phyloP scores from a whole-genome alignment of 129 eudicot species.

The Centaurea solstitialis region DNA sequence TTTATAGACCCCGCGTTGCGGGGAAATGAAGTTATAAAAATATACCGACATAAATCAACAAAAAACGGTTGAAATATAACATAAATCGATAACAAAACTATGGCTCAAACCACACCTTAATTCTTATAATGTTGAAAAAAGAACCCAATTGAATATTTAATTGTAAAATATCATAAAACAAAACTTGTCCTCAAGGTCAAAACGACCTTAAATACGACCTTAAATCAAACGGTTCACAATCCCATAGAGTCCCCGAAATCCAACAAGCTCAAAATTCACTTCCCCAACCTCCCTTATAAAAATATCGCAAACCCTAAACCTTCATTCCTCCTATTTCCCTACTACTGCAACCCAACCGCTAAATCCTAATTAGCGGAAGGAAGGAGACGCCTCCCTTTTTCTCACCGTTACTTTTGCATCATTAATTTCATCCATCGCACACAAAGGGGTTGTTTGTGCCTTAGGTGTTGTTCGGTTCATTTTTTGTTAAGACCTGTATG shows the following conservation, averaged over 20 bases:
- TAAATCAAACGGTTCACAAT: conserved; percentile 32
- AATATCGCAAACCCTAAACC: conserved; percentile 42
- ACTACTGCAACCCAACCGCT: conserved; percentile 37
- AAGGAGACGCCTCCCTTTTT: conserved; percentile 4
- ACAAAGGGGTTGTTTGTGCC: too few species aligned
- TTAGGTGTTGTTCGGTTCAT: too few species aligned
- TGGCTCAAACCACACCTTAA: too few species aligned
- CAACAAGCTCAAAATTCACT: conserved; percentile 39
- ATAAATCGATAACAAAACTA: too few species aligned
- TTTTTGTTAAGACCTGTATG: too few species aligned
- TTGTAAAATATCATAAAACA: not conserved
- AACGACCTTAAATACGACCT: too few species aligned
- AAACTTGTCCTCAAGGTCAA: not conserved
- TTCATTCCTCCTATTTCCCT: conserved; percentile 36
- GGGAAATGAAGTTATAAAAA: too few species aligned
- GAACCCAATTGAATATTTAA: not conserved
- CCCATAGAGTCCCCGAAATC: conserved; percentile 26
- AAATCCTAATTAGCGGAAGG: conserved; percentile 35
- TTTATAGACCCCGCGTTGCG: too few species aligned
- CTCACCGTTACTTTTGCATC: not conserved
- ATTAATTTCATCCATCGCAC: not conserved
- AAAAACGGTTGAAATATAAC: too few species aligned
- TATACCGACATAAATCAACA: too few species aligned
- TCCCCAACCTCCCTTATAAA: conserved; percentile 22
- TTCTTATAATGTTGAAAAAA: too few species aligned